phyloP scores from a whole-genome alignment of 2,329 filamentous ascomycete species.

The Aspergillus tubingensis region DNA sequence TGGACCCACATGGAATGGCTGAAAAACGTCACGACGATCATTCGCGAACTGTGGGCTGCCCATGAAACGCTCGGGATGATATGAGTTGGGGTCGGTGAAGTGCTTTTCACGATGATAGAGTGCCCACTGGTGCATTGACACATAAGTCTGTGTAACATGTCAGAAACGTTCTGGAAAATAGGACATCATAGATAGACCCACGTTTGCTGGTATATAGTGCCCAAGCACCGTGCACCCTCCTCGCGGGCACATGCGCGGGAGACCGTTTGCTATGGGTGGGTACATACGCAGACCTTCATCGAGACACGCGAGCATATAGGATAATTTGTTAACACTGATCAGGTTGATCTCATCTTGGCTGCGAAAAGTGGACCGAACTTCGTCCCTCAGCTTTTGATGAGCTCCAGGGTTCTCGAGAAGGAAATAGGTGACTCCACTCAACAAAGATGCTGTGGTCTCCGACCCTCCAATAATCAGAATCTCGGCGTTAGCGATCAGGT shows the following conservation, averaged over 20 bases:
- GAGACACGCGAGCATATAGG: conserved; percentile 43
- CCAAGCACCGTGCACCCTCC: conserved; percentile 42
- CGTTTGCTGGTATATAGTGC: conserved; percentile 34
- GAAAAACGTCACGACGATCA: conserved; percentile 11
- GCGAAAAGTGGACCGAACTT: conserved; percentile 23
- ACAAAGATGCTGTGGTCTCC: conserved; percentile 48
- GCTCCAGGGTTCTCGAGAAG: conserved; percentile 31
- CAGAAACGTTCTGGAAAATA: not conserved
- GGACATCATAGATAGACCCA: conserved; percentile 7
- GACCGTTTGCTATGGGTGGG: conserved; percentile 41
- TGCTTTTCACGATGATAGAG: conserved; percentile 11
- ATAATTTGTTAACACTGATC: conserved; percentile 30
- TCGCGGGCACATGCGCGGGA: conserved; percentile 37
- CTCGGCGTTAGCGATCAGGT: conserved; percentile 43
- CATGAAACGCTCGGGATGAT: conserved; percentile 17
- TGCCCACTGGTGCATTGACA: too few species aligned
- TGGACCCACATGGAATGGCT: conserved; percentile 14
- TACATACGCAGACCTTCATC: conserved; percentile 47
- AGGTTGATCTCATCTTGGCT: conserved; percentile 38
- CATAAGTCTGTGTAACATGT: not conserved
- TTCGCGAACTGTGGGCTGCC: not conserved
- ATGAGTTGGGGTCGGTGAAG: conserved; percentile 14
- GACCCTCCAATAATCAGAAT: conserved; percentile 48
- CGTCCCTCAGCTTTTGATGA: conserved; percentile 16
- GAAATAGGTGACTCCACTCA: conserved; percentile 42